Base-by-base conservation (phyloP, 2,329 filamentous ascomycete genomes). In the Boeremia lycopersici region DNA sequence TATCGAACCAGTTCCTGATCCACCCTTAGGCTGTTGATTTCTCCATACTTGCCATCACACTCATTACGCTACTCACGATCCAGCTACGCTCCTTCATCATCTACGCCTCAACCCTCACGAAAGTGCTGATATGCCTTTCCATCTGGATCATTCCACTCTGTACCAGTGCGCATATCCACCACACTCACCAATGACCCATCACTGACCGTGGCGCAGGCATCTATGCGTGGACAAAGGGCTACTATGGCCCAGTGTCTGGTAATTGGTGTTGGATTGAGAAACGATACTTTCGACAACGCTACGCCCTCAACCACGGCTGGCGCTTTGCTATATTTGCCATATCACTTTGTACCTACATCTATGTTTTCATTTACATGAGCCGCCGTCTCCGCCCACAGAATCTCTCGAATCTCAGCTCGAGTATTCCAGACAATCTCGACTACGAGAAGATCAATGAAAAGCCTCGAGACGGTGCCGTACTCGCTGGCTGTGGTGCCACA, bases 261-360 rank as follows among this genome's bases (percentile, higher is more conserved):
- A 80, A 81, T 53, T 81, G 79, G 78, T 81, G 79, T 63, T 81
- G 79, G 79, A 80, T 81, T 53, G 64, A 71, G 11, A 57, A 67
- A 11, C 59, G 68, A 2, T 65, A 73, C n/a, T 60, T 69, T 25
- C 74, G 73, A 11, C 67, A 79, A n/a, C 75, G 79, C 25, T 81
- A 81, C 53, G 73, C 66, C 2, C 67, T 81, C 43, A 77, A 76
- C 0, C 78, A 81, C 51, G 78, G 74, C 35, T 80, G 78, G 78
- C 75, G 79, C 6, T 73, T 80, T 44, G 68, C 72, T 13, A 76
- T 80, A 34, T 77, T 81, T 45, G 56, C 76, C 33, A 62, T 64
- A 7, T 78, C 76, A 0, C 69, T 79, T 15, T 63, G 54, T 31
- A 77, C 79, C 17, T 81, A 81, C 52, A 64, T 71, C 1, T 79